A percentile compares a stretch with the other conserved stretches of the same genome.
phyloP scores from a whole-genome alignment of 2,329 filamentous ascomycete genomes.

The Penicillium sp. region DNA sequence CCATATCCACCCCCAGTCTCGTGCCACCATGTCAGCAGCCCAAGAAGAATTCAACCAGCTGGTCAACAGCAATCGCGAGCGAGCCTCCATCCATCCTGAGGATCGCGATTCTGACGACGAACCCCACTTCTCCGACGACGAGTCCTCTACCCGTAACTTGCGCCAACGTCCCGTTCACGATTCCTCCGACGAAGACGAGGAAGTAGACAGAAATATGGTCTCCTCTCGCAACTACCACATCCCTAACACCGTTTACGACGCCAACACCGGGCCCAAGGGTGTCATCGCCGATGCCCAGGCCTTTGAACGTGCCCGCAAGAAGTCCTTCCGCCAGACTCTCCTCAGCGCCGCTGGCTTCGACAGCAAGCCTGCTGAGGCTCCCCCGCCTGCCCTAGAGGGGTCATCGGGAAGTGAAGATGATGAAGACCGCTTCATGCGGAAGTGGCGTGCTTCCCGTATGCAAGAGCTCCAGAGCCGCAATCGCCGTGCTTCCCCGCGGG shows the following conservation, averaged over 20 bases:
- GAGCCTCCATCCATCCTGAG: conserved; percentile 46
- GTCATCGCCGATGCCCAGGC: conserved; percentile 57
- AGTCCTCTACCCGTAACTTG: conserved; percentile 25
- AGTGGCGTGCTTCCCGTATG: conserved; percentile 82
- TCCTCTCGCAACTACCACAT: conserved; percentile 46
- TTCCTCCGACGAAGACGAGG: conserved; percentile 39
- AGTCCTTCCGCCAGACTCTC: conserved; percentile 51
- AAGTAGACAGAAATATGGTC: conserved; percentile 39
- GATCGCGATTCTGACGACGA: conserved; percentile 36
- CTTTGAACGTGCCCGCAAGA: conserved; percentile 53
- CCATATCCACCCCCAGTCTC: conserved; percentile 13
- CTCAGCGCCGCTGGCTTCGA: conserved; percentile 41
- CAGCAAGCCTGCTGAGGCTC: no score
- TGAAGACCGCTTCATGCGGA: conserved; percentile 79
- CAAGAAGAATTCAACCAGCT: conserved; percentile 54
- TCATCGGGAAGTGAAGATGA: conserved; percentile 59
- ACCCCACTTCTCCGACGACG: conserved; percentile 30
- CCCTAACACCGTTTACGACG: conserved; percentile 51
- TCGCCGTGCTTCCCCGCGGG: conserved; percentile 74
- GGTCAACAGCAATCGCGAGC: conserved; percentile 42
- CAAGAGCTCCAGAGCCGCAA: conserved; percentile 73
- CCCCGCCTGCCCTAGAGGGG: conserved; percentile 19
- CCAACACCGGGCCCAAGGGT: conserved; percentile 57
- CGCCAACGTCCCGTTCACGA: conserved; percentile 24
- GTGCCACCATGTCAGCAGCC: conserved; percentile 47